Evolutionary conservation across 2,329 filamentous ascomycete genomes (phyloP), one percentile per base, ranked within the genome.

Genomic region (Ceratocystis colombiana): DNA sequence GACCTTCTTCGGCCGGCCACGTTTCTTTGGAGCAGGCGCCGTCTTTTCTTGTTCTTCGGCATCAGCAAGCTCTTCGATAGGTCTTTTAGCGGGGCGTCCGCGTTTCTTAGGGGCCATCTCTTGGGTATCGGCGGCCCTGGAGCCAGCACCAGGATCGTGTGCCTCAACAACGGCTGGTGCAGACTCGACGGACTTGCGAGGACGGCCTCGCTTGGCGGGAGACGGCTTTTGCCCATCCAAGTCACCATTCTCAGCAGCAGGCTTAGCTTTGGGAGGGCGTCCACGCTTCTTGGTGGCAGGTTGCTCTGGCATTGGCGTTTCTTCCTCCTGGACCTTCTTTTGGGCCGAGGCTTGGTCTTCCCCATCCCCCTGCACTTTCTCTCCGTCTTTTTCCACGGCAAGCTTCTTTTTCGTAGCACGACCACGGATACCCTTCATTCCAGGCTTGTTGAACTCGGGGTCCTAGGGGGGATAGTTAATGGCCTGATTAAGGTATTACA

Each of bases 401-500:
- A 71, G 74, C 65, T 65, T 67, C 64, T 68, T 68, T 10, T 62
- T 66, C 33, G 46, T 59, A 20, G 59, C 57, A 12, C 67, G 66
- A 22, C 77, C 73, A 67, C 84, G 84, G 72, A 88, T 89, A 28
- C 88, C 87, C 68, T 77, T 81, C 71, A 80, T 78, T 17, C 88
- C 88, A 2, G 83, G 86, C 22, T 82, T 79, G 73, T 94, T 95
- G 76, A 84, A 82, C 72, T 88, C 87, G 2, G 83, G 78, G 70
- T 95, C 89, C 89, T 94, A 28, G 3, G 70, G 3, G 63, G 15
- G 37, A 28, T 12, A 44, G 61, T 62, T 63, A 66, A 44, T 66
- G 28, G 6, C 45, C 28, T 7, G 8, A 33, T 70, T n/a, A 37
- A 50, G 12, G 20, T 1, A 12, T 22, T 66, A 62, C 17, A 20